A percentile compares a stretch with the other conserved stretches of the same genome.
Conservation (phyloP, 2,329 filamentous ascomycete species). For the Colletotrichum sp. region DNA sequence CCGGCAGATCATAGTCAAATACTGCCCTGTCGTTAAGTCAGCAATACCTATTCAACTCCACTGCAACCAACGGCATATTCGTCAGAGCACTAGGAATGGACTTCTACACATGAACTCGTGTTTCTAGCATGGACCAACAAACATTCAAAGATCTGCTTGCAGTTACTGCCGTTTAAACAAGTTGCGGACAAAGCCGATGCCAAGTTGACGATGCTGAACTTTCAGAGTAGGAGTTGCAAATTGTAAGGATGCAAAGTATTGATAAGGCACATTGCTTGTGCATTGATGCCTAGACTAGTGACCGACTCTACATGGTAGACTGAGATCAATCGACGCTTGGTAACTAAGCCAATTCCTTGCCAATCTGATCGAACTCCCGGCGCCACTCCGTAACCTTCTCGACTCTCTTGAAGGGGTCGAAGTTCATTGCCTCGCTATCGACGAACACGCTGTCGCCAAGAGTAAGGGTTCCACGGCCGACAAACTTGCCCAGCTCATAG, state of each 20-base stretch:
- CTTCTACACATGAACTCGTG: background rate
- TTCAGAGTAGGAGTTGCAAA: background rate
- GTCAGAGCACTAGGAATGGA: background rate
- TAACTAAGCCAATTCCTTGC: slow-evolving; percentile 6
- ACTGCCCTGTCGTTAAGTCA: background rate
- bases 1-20: background rate
- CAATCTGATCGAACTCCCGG: slow-evolving; percentile 33
- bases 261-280: background rate
- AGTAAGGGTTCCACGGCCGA: slow-evolving; percentile 26
- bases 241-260: background rate
- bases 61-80: background rate
- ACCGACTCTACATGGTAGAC: background rate
- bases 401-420: slow-evolving; percentile 34
- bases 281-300: background rate
- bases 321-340: background rate
- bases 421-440: slow-evolving; percentile 36
- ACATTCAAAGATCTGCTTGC: background rate
- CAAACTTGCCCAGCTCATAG: slow-evolving; percentile 20
- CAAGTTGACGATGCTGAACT: background rate
- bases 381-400: slow-evolving; percentile 33
- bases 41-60: background rate
- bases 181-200: background rate
- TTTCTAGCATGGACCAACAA: background rate
- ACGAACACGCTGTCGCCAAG: slow-evolving; percentile 32
- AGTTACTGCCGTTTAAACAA: background rate